Percentiles rank a stretch among this genome's conserved stretches.
phyloP scores from a whole-genome alignment of 192 early-diverging fungal species.

The Coemansia sp. region DNA sequence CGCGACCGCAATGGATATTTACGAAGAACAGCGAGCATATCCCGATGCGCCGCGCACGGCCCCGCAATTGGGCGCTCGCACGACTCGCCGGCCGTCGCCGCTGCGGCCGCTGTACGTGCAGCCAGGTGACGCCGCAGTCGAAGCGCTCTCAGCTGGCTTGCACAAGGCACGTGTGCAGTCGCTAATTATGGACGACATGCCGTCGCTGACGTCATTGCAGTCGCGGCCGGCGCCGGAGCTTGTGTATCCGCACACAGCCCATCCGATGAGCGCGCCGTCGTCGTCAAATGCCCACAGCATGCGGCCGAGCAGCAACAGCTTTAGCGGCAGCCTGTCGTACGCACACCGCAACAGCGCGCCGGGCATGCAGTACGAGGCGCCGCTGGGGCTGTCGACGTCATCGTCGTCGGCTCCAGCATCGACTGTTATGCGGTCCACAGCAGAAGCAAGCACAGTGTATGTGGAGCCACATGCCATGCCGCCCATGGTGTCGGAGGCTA shows the following conservation, averaged over 20 bases:
- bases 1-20: conserved; percentile 10
- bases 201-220: conserved; percentile 10
- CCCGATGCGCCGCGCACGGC: too few relatives aligned
- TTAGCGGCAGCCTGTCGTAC: conserved; percentile 25
- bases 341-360: conserved; percentile 1
- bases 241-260: conserved; percentile 17
- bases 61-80: background rate
- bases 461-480: conserved; percentile 20
- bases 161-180: conserved; percentile 53
- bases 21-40: background rate
- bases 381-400: conserved; percentile 20
- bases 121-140: conserved; percentile 17
- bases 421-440: conserved; percentile 23
- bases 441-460: background rate
- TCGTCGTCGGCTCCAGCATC: conserved; percentile 49
- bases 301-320: conserved; percentile 48
- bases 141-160: conserved; percentile 35
- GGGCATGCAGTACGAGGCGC: conserved; percentile 10
- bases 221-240: conserved; percentile 37
- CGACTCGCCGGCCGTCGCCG: conserved; percentile 20
- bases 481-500: conserved; percentile 36
- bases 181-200: conserved; percentile 24
- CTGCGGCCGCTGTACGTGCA: conserved; percentile 11
- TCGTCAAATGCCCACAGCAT: conserved; percentile 9
- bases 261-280: conserved; percentile 36